Base-by-base conservation (phyloP, 1,284 basidiomycete species). In the Heterobasidion parviporum region DNA sequence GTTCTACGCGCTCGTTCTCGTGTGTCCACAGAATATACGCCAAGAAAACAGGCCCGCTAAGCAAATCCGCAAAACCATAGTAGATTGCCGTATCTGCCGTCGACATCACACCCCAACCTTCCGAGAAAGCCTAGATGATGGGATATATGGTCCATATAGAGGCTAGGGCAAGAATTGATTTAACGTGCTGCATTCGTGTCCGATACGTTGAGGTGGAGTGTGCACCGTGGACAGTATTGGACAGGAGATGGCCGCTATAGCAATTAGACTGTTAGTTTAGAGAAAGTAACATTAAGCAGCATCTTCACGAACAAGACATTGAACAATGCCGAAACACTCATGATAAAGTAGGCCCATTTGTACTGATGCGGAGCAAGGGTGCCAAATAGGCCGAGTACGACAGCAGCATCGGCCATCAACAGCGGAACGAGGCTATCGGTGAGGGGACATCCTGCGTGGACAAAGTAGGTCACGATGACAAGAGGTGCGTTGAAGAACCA, bases 41-140 rank as follows among this genome's bases (percentile, higher is more conserved):
- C n/a, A 74, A 64, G 66, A 77, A 80, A 54, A 79, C 64, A 9
- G 80, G 79, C 58, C 78, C 82, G 60, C 79, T 74, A 60, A 84
- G 56, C 20, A 85, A 54, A 65, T 85, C 83, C 54, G 85, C 74
- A 54, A 83, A 70, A 57, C 82, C 83, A 66, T 84, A 85, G 68
- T 79, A 83, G 53, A 80, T 67, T 74, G 74, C 74, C 64, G 74
- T 77, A 54, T 67, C 66, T 35, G 71, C 69, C 14, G 74, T 70
- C 0, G 69, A 67, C 59, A 80, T 77, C 50, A 68, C 69, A 64
- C 81, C 76, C 10, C 71, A 68, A 9, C 78, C 79, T 56, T 81
- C 79, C 2, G 72, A 72, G 20, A 74, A 63, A 48, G 72, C 77
- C 77, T 78, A 80, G 20, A 64, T 67, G 57, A 77, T 70, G 10